These are phyloP conservation scores for Myxozyma sirexii DNA, from an alignment of 805 yeast genomes.

Conservation along the genomic window DNA sequence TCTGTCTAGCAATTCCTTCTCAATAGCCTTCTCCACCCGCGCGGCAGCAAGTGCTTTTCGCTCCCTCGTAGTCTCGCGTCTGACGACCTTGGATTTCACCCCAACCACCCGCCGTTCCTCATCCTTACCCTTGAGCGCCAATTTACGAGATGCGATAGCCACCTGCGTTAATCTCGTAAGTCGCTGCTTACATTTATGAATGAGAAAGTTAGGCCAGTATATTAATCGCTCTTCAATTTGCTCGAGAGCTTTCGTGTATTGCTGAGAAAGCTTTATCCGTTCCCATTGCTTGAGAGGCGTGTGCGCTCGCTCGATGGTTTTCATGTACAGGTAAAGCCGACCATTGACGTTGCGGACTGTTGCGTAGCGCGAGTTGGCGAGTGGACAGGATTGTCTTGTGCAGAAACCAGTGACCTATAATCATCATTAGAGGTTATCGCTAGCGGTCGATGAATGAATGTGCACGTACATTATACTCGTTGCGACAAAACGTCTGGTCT, in stretches of 20 bases:
- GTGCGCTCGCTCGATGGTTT: conserved; percentile 96
- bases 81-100: conserved; percentile 87
- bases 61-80: conserved; percentile 93
- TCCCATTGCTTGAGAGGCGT: conserved; percentile 95
- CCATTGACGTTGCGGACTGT: conserved; percentile 83
- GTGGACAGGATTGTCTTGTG: conserved; percentile 89
- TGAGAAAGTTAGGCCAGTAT: conserved; percentile 90
- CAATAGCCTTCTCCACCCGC: conserved; percentile 93
- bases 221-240: conserved; percentile 86
- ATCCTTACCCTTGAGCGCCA: conserved; percentile 69
- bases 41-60: conserved; percentile 97
- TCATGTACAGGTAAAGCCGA: conserved; percentile 82
- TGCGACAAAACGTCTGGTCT: conserved; percentile 90
- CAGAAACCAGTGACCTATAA: conserved; percentile 75
- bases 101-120: conserved; percentile 95
- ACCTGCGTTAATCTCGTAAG: conserved; percentile 93
- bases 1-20: conserved; percentile 90
- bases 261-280: conserved; percentile 84
- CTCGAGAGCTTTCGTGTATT: conserved; percentile 80
- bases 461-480: conserved; percentile 77
- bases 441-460: not conserved
- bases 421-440: not conserved
- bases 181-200: conserved; percentile 95
- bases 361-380: conserved; percentile 91
- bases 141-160: conserved; percentile 89